Conservation (phyloP, 441 rosid genomes). For the Breynia disticha region DNA sequence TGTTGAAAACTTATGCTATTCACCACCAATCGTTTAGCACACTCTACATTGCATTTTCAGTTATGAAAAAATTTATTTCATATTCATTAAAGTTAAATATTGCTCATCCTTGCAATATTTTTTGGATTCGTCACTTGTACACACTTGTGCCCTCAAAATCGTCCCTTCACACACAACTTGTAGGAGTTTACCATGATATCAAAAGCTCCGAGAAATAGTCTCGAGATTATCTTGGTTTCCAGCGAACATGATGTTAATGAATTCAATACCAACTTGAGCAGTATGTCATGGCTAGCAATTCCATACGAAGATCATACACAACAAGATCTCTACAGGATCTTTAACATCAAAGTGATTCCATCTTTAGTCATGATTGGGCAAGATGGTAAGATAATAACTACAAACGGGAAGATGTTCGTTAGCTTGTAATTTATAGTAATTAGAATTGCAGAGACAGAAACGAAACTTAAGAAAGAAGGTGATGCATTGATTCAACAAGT, state of each 20-base stretch:
- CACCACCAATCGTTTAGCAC: too few relatives aligned
- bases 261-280: conserved; percentile 35
- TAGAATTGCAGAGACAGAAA: conserved; percentile 45
- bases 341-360: conserved; percentile 59
- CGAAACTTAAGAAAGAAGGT: conserved; percentile 48
- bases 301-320: conserved; percentile 64
- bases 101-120: too few relatives aligned
- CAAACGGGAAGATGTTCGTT: conserved; percentile 44
- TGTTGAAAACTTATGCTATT: too few relatives aligned
- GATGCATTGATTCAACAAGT: conserved; percentile 45
- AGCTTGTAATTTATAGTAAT: conserved; percentile 49
- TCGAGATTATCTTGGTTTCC: conserved; percentile 47
- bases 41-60: too few relatives aligned
- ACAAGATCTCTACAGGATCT: conserved; percentile 59
- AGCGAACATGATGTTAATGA: conserved; percentile 59
- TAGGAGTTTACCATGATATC: conserved; percentile 46
- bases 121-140: too few relatives aligned
- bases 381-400: conserved; percentile 50
- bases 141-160: conserved; percentile 71
- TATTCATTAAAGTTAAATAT: too few relatives aligned
- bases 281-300: conserved; percentile 74
- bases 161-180: conserved; percentile 56
- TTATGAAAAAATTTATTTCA: too few relatives aligned
- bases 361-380: conserved; percentile 59
- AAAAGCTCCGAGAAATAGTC: conserved; percentile 15